These are phyloP conservation scores for Annulohypoxylon maeteangense DNA, from an alignment of 495 filamentous ascomycete species.

Conservation along the genomic window DNA sequence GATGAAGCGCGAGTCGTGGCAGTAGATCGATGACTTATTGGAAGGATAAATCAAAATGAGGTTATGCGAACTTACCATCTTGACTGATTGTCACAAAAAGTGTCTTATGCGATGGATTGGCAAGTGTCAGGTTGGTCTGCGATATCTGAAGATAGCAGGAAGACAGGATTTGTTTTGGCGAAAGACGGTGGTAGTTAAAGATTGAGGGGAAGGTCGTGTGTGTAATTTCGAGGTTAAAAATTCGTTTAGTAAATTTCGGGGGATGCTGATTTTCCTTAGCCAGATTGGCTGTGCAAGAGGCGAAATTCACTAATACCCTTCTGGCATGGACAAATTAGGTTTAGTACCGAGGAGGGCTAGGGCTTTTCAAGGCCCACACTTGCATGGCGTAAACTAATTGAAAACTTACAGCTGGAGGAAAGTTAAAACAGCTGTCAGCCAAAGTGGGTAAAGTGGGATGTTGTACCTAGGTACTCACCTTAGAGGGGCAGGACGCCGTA, in stretches of 20 bases:
- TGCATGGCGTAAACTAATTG: not conserved
- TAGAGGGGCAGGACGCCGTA: not conserved
- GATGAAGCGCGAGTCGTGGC: conserved; percentile 17
- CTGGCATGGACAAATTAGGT: conserved; percentile 33
- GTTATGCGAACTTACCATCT: conserved; percentile 64
- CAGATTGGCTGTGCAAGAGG: conserved; percentile 37
- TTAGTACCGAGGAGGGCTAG: conserved; percentile 49
- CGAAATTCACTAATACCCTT: conserved; percentile 38
- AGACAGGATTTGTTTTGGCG: conserved; percentile 59
- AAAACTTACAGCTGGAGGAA: not conserved
- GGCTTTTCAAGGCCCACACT: conserved; percentile 41
- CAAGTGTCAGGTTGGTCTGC: conserved; percentile 59
- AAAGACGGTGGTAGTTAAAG: conserved; percentile 43
- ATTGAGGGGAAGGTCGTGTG: conserved; percentile 49
- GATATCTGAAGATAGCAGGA: conserved; percentile 50
- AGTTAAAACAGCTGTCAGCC: conserved; percentile 1
- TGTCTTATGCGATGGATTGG: conserved; percentile 53
- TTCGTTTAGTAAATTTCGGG: conserved; percentile 48
- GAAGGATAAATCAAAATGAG: conserved; percentile 37
- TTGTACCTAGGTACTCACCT: not conserved
- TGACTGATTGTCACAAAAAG: conserved; percentile 57
- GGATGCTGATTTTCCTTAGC: conserved; percentile 45
- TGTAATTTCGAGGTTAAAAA: conserved; percentile 38
- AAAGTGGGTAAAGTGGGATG: not conserved
- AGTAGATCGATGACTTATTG: conserved; percentile 13